Conservation (phyloP, 2,329 filamentous ascomycete genomes). For the Ilyonectria sp. region DNA sequence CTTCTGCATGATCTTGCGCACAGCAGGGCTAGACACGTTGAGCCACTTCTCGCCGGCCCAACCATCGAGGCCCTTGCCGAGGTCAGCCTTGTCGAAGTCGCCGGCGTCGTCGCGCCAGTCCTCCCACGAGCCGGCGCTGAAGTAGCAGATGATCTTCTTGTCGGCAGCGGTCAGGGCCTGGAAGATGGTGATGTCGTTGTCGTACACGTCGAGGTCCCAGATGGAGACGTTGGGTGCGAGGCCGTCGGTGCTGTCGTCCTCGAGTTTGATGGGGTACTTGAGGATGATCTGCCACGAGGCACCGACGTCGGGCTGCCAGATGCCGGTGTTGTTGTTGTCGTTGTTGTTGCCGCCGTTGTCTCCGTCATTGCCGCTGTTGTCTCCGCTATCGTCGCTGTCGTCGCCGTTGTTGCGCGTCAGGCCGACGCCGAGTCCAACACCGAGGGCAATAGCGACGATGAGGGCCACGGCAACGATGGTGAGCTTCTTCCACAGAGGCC, state of each 20-base stretch:
- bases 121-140: conserved; percentile 80
- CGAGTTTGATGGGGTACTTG: conserved; percentile 58
- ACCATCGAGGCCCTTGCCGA: conserved; percentile 71
- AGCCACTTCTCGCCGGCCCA: conserved; percentile 81
- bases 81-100: conserved; percentile 68
- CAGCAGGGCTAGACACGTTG: conserved; percentile 68
- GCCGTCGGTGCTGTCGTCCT: conserved; percentile 49
- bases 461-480: conserved; percentile 44
- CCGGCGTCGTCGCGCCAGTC: conserved; percentile 71
- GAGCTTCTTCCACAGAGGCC: conserved; percentile 53
- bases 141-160: conserved; percentile 81
- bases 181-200: conserved; percentile 61
- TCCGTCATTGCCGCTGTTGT: conserved; percentile 15
- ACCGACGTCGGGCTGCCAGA: conserved; percentile 69
- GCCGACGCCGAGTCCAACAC: conserved; percentile 71
- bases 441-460: conserved; percentile 59
- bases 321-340: conserved; percentile 42
- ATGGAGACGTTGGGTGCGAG: conserved; percentile 65
- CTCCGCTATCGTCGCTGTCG: conserved; percentile 30
- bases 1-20: conserved; percentile 75
- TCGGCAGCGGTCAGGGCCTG: conserved; percentile 70
- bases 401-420: conserved; percentile 56
- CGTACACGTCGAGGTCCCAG: conserved; percentile 68
- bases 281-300: conserved; percentile 76
- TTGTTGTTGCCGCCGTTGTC: conserved; percentile 38